phyloP scores from a whole-genome alignment of 1,284 basidiomycete genomes.

The Cryptococcus hybrid region DNA sequence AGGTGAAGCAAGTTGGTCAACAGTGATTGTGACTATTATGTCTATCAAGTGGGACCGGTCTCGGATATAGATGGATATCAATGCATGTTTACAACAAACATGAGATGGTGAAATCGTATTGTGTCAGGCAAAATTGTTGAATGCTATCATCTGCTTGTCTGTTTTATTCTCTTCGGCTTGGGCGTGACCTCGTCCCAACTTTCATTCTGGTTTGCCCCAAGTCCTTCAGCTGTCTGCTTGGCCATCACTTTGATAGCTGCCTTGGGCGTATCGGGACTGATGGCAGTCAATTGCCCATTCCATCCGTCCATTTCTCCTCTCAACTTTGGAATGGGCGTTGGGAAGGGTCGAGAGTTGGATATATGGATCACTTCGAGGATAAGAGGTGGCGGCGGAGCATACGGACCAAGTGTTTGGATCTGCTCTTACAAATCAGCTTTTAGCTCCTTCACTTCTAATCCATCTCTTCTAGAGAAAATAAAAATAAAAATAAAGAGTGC shows the following conservation, averaged over 20 bases:
- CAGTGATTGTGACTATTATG: neutral
- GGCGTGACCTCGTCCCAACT: neutral
- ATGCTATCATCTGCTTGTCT: too few species aligned
- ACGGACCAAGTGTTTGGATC: neutral
- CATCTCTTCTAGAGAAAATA: too few species aligned
- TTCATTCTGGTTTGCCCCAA: neutral
- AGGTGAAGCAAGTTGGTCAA: conserved; percentile 78
- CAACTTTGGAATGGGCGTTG: neutral
- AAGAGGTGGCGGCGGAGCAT: neutral
- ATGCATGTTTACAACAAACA: too few species aligned
- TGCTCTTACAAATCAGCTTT: neutral
- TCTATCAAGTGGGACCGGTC: too few species aligned
- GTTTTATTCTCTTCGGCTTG: neutral
- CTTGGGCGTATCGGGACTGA: neutral
- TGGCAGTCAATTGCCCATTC: neutral
- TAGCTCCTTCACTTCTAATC: neutral
- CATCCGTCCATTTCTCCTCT: neutral
- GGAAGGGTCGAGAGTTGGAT: neutral
- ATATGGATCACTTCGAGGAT: neutral
- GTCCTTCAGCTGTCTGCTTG: neutral
- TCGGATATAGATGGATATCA: too few species aligned
- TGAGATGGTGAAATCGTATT: too few species aligned
- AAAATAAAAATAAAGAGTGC: too few species aligned
- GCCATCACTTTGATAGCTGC: neutral
- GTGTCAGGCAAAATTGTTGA: too few species aligned